Percentiles rank a stretch among this genome's conserved stretches.
Evolutionary conservation across 768 basidiomycete genomes (phyloP).

Genomic region (Punctularia strigosozonata): DNA sequence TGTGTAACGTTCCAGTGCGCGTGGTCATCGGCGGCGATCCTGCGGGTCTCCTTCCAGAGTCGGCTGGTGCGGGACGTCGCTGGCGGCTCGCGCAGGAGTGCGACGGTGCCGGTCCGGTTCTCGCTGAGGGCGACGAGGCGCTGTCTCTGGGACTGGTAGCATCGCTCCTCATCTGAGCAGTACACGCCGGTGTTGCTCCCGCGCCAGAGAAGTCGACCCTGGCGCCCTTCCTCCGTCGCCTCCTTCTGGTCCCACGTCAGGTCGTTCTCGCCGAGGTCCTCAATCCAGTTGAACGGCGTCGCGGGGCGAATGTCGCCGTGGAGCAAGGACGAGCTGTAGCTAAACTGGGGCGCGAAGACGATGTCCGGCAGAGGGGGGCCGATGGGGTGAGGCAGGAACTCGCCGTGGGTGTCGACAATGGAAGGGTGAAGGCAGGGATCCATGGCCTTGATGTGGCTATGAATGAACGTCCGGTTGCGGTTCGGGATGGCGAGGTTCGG

Average conservation of each 20-base stretch:
- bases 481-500: background rate
- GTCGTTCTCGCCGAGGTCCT: constrained; percentile 33
- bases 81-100: too few species aligned
- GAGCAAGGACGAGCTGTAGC: constrained; percentile 34
- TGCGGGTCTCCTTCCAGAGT: too few species aligned
- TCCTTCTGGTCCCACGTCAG: constrained; percentile 48
- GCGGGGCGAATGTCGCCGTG: constrained; percentile 48
- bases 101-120: too few species aligned
- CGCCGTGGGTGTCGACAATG: constrained; percentile 31
- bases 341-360: constrained; percentile 38
- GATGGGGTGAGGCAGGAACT: constrained; percentile 33
- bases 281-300: constrained; percentile 34
- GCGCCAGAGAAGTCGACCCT: constrained; percentile 59
- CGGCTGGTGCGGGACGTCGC: too few species aligned
- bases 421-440: constrained; percentile 24
- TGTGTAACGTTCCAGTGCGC: too few species aligned
- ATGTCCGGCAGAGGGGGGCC: constrained; percentile 32
- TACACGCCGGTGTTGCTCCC: constrained; percentile 20
- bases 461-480: constrained; percentile 22
- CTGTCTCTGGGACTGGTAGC: constrained; percentile 27
- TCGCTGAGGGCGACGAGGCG: constrained; percentile 37
- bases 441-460: constrained; percentile 23
- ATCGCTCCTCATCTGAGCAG: background rate
- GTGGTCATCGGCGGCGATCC: too few species aligned
- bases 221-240: constrained; percentile 42